Evolutionary conservation across 192 early-diverging fungal genomes (phyloP), one percentile per base, ranked within the genome.

Genomic region (Entomortierella chlamydospora): DNA sequence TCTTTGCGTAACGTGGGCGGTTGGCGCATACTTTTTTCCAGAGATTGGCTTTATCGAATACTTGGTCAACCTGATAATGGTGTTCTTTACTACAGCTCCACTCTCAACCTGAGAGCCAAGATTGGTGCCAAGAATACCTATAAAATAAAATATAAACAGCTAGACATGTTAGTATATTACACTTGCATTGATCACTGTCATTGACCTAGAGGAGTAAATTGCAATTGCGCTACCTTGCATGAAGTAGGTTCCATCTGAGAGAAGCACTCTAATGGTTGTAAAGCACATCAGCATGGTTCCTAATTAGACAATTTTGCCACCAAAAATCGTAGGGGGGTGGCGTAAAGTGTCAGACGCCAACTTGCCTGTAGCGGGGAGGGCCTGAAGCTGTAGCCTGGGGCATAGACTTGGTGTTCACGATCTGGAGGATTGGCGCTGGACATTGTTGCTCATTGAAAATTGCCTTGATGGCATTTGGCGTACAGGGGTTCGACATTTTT

Each of bases 51-150:
- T 91, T 67, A 76, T 81, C 12, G 84, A 47, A 30, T 82, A 85
- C 23, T 87, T 83, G 11, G 63, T 77, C 22, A 92, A 53, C 41
- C 60, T 61, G 63, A 92, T 73, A 25, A 92, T 69, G 12, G 80
- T 62, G 64, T 90, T 64, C 72, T 87, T 89, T 42, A 68, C 42
- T n/a, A 94, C 57, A 1, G 56, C 59, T 12, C 77, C 81, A 1
- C 66, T 61, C 20, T 76, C 81, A n/a, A 91, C 73, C 31, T 87
- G 41, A 4, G 34, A 58, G 64, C 88, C 89, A 42, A 87, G 73
- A 18, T 83, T 72, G 5, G 87, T 86, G 18, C 83, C 83, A 39
- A 94, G 81, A 89, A 94, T 91, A 11, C 89, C 90, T 91, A 78
- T 47, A 11, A 47, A 20, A 12, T 47, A 11, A 47, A 47, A 20